These are phyloP conservation scores for Pedinophyceae sp. DNA, from an alignment of 139 green algal species.

Conservation along the genomic window DNA sequence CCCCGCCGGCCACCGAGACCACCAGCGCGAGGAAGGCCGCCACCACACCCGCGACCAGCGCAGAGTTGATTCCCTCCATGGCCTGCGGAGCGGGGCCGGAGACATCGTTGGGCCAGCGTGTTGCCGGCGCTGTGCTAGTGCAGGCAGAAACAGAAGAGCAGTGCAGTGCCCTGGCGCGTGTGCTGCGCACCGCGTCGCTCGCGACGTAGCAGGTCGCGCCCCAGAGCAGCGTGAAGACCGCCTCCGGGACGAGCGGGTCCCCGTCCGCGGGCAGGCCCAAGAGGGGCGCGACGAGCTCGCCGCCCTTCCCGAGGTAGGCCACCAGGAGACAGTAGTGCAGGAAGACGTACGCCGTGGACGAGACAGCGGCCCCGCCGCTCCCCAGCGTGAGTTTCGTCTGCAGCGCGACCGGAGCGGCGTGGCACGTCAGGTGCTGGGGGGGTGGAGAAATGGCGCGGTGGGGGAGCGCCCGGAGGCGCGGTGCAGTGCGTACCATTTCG, in stretches of 20 bases:
- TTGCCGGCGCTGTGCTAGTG: too few species aligned
- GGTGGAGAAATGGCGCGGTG: too few species aligned
- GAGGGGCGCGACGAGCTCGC: slow-evolving; percentile 12
- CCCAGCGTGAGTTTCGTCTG: not conserved
- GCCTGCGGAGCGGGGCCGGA: not conserved
- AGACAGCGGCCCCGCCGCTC: slow-evolving; percentile 1
- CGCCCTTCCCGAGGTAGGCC: slow-evolving; percentile 19
- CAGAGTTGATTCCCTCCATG: too few species aligned
- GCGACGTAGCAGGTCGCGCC: slow-evolving; percentile 36
- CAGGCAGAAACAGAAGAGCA: not conserved
- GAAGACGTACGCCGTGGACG: slow-evolving; percentile 37
- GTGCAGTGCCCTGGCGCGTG: not conserved
- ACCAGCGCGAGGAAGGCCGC: slow-evolving; percentile 33
- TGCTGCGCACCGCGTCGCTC: slow-evolving; percentile 23
- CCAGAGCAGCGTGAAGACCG: slow-evolving; percentile 21
- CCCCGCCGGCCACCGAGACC: slow-evolving; percentile 2
- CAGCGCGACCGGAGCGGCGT: not conserved
- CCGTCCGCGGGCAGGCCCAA: too few species aligned
- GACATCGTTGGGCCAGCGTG: not conserved
- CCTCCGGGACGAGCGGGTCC: slow-evolving; percentile 4
- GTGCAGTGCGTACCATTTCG: too few species aligned
- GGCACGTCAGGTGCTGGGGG: not conserved
- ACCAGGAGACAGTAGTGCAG: slow-evolving; percentile 61
- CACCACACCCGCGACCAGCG: slow-evolving; percentile 25
- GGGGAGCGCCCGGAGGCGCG: too few species aligned